These are phyloP conservation scores for Immersiporthe knoxdaviesiana DNA, from an alignment of 2,329 filamentous ascomycete genomes.

Conservation along the genomic window DNA sequence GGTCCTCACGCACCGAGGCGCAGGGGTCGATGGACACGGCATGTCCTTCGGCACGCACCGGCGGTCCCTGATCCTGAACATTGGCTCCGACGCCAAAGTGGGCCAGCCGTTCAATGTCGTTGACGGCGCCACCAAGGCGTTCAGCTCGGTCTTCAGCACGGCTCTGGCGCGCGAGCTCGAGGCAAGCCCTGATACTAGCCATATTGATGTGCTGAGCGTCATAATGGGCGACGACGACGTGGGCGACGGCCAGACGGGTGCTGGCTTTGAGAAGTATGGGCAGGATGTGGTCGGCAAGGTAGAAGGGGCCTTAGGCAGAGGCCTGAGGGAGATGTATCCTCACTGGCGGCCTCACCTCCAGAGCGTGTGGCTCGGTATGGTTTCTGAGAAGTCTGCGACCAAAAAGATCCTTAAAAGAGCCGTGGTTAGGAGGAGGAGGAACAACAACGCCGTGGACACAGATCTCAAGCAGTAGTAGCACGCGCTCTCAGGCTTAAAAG, in stretches of 20 bases:
- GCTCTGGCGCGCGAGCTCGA: constrained; percentile 37
- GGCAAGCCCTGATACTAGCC: constrained; percentile 30
- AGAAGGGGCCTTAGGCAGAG: constrained; percentile 33
- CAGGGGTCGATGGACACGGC: constrained; percentile 15
- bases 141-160: constrained; percentile 37
- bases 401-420: background rate
- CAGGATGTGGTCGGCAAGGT: constrained; percentile 31
- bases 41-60: constrained; percentile 16
- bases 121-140: constrained; percentile 40
- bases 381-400: constrained; percentile 23
- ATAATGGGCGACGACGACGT: constrained; percentile 39
- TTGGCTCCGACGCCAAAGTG: constrained; percentile 35
- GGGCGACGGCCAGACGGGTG: constrained; percentile 33
- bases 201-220: constrained; percentile 38
- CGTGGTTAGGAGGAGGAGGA: background rate
- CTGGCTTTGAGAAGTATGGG: constrained; percentile 28
- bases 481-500: background rate
- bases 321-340: constrained; percentile 34
- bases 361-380: background rate
- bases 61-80: constrained; percentile 37
- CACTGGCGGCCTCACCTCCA: constrained; percentile 36
- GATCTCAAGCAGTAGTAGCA: background rate
- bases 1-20: constrained; percentile 30
- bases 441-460: too few relatives aligned
- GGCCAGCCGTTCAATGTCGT: constrained; percentile 38